Evolutionary conservation across 169 alveolate species (phyloP).

Genomic region (Eimeria praecox): DNA sequence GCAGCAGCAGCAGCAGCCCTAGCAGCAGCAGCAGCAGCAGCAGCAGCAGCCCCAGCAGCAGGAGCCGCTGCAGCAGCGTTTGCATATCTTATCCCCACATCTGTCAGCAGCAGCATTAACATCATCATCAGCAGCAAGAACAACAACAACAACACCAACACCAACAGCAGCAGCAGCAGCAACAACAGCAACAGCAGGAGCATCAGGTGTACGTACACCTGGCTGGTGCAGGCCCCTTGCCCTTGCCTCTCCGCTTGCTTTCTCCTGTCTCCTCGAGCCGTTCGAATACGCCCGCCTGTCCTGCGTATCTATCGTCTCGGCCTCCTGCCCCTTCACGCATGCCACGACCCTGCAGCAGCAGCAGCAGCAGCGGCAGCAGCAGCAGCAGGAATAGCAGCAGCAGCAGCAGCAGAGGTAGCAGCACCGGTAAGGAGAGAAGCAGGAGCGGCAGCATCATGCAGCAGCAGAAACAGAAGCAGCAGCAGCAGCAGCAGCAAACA

Average conservation of each 20-base stretch:
- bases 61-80: too few relatives aligned
- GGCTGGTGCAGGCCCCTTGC: conserved; percentile 55
- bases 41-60: background rate
- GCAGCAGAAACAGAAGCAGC: background rate
- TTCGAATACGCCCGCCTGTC: conserved; percentile 72
- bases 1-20: background rate
- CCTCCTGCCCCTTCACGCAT: conserved; percentile 67
- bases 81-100: too few relatives aligned
- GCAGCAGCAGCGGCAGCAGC: conserved; percentile 44
- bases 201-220: conserved; percentile 56
- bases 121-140: background rate
- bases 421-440: background rate
- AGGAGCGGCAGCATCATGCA: background rate
- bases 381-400: conserved; percentile 21
- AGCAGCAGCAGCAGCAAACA: conserved; percentile 24
- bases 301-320: conserved; percentile 70
- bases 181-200: conserved; percentile 11
- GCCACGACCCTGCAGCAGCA: conserved; percentile 75
- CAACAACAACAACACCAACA: background rate
- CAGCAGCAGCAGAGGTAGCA: conserved; percentile 7
- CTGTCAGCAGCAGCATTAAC: background rate
- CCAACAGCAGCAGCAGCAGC: background rate
- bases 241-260: conserved; percentile 1
- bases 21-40: conserved; percentile 2
- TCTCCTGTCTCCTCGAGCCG: conserved; percentile 61